Evolutionary conservation across 2,329 filamentous ascomycete genomes (phyloP), one percentile per base, ranked within the genome.

Genomic region (Neodidymelliopsis sp.): DNA sequence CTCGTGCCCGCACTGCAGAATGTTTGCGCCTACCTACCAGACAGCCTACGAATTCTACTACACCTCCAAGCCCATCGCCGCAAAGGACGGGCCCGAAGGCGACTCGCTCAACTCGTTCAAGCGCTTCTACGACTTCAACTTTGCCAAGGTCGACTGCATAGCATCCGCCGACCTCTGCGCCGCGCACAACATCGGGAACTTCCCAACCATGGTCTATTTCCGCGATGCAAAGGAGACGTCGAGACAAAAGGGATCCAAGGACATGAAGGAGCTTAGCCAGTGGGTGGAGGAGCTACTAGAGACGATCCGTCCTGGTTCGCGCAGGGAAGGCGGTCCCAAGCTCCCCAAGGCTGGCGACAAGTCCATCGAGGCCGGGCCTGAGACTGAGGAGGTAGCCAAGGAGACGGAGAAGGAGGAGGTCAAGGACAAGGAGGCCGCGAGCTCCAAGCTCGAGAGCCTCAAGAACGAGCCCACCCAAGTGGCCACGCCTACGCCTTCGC

Each of bases 31-130:
- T 6, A 87, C 84, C 39, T 97, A 85, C 80, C 91, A 97, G 75
- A 97, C 92, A 4, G 74, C 93, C 11, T 96, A 97, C 79, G 94
- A 99, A 76, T 97, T 87, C 74, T 99, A 97, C 77, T 86, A 90
- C 77, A 97, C 92, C 27, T 94, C 90, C 27, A 87, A 91, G 63
- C 87, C 88, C 12, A 76, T 87, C 19, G 45, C 53, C 8, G 73
- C 78, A 40, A 74, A 79, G 37, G 73, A 80, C 16, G 74, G 77
- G 8, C 77, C 76, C 33, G 67, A 73, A 20, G 75, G 70, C 62
- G 78, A 75, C 63, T 77, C 79, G 1, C 70, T 84, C 30, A 86
- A 87, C 66, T 82, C 82, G 4, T 97, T 97, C 67, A 85, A 86
- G 23, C 81, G 86, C 44, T 94, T 86, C 72, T 97, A 97, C 75